Evolutionary conservation across 2,329 filamentous ascomycete species (phyloP).

Genomic region (Didymella arachidicola): DNA sequence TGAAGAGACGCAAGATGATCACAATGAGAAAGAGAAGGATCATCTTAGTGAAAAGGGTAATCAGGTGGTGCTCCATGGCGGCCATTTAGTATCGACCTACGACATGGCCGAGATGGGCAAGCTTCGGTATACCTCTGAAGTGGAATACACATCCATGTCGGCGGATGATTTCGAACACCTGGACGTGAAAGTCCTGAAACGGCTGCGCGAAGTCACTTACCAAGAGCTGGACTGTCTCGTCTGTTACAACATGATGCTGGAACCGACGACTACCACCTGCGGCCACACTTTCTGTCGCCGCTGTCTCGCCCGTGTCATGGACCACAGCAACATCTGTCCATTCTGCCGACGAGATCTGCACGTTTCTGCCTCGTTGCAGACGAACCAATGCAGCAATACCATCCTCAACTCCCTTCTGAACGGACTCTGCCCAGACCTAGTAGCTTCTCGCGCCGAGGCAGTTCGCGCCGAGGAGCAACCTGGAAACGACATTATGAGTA

Average conservation of each 20-base stretch:
- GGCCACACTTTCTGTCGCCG: conserved; percentile 88
- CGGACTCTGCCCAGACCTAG: conserved; percentile 70
- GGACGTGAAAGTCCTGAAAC: conserved; percentile 62
- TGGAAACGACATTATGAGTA: conserved; percentile 64
- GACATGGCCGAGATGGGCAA: conserved; percentile 68
- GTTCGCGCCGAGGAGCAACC: conserved; percentile 66
- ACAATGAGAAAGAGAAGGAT: conserved; percentile 51
- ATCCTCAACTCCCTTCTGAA: conserved; percentile 69
- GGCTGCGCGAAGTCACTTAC: conserved; percentile 68
- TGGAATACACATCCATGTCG: conserved; percentile 57
- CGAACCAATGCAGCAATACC: conserved; percentile 65
- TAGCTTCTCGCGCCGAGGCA: conserved; percentile 65
- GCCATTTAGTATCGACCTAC: conserved; percentile 72
- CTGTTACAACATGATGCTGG: conserved; percentile 81
- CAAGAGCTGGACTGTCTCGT: conserved; percentile 86
- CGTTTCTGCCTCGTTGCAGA: conserved; percentile 58
- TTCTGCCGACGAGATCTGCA: conserved; percentile 75
- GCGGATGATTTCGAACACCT: conserved; percentile 51
- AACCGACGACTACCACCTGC: conserved; percentile 84
- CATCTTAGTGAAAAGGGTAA: conserved; percentile 29
- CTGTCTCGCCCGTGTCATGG: conserved; percentile 78
- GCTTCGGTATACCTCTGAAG: conserved; percentile 64
- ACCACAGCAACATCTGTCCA: conserved; percentile 80
- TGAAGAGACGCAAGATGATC: conserved; percentile 44
- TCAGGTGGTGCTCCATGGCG: conserved; percentile 61